Percentiles rank a stretch among this genome's conserved stretches.
Evolutionary conservation across 345 rosid genomes (phyloP).

Genomic region (Nasturtium officinale): DNA sequence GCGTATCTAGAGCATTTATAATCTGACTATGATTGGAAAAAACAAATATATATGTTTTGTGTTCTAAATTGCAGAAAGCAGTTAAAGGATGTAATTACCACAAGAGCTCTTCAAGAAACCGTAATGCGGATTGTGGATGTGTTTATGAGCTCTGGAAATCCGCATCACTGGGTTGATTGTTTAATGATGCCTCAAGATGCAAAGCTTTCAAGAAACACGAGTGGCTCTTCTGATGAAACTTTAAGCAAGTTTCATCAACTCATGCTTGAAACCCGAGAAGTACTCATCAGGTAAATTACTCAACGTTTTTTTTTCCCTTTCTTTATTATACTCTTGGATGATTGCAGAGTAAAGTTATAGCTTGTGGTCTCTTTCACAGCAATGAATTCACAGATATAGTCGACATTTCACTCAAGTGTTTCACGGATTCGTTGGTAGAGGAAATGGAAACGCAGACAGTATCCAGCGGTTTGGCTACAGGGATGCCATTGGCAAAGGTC

Average conservation of each 20-base stretch:
- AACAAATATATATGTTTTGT: background rate
- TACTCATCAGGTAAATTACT: conserved; percentile 59
- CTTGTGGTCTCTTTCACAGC: conserved; percentile 44
- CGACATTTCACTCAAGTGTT: conserved; percentile 57
- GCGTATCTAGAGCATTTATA: background rate
- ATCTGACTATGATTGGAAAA: background rate
- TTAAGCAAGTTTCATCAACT: conserved; percentile 68
- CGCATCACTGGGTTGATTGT: conserved; percentile 73
- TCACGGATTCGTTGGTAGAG: conserved; percentile 54
- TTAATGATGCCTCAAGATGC: conserved; percentile 64
- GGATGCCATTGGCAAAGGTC: conserved; percentile 72
- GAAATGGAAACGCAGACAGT: conserved; percentile 52
- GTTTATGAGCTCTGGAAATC: conserved; percentile 69
- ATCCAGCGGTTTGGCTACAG: conserved; percentile 31
- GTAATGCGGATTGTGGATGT: conserved; percentile 61
- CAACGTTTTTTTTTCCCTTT: background rate
- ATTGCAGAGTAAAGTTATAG: background rate
- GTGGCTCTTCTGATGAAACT: conserved; percentile 22
- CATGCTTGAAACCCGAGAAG: conserved; percentile 72
- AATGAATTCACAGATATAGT: conserved; percentile 59
- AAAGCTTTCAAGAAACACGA: conserved; percentile 30
- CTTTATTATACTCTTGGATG: background rate
- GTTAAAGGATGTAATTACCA: conserved; percentile 61
- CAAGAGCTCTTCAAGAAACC: conserved; percentile 54
- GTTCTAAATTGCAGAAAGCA: conserved; percentile 60